These are phyloP conservation scores for Sonneratia caseolaris DNA, from an alignment of 345 rosid species.

Conservation along the genomic window DNA sequence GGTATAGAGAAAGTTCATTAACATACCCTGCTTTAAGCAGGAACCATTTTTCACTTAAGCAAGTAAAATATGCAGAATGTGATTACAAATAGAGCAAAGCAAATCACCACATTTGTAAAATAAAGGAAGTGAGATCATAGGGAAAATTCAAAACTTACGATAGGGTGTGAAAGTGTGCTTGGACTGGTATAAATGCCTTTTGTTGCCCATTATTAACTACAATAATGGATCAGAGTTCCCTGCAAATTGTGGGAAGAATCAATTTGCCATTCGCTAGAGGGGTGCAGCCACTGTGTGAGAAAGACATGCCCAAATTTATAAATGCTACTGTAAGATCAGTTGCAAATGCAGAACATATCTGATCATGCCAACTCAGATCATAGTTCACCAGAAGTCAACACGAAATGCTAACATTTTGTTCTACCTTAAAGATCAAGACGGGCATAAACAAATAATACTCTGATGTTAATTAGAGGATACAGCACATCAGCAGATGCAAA, in stretches of 20 bases:
- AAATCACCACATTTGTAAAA: too few relatives aligned
- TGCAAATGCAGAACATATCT: not conserved
- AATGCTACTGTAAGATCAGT: not conserved
- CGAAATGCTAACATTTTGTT: not conserved
- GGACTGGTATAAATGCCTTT: constrained; percentile 38
- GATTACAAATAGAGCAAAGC: too few relatives aligned
- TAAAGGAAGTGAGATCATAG: not conserved
- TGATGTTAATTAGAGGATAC: not conserved
- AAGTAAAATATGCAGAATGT: not conserved
- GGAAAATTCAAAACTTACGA: constrained; percentile 33
- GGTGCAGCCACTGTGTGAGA: not conserved
- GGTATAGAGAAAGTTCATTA: constrained; percentile 6
- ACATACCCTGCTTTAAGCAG: not conserved
- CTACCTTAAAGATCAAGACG: not conserved
- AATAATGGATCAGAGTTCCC: not conserved
- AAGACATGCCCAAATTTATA: not conserved
- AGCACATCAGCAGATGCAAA: not conserved
- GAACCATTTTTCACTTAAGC: too few relatives aligned
- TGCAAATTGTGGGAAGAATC: not conserved
- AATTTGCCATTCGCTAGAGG: not conserved
- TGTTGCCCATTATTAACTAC: constrained; percentile 10
- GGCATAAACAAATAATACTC: not conserved
- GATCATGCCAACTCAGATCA: not conserved
- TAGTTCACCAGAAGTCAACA: not conserved
- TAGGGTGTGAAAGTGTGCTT: constrained; percentile 39